These are phyloP conservation scores for Arthrobotrys entomopaga DNA, from an alignment of 2,329 filamentous ascomycete genomes.

Conservation along the genomic window DNA sequence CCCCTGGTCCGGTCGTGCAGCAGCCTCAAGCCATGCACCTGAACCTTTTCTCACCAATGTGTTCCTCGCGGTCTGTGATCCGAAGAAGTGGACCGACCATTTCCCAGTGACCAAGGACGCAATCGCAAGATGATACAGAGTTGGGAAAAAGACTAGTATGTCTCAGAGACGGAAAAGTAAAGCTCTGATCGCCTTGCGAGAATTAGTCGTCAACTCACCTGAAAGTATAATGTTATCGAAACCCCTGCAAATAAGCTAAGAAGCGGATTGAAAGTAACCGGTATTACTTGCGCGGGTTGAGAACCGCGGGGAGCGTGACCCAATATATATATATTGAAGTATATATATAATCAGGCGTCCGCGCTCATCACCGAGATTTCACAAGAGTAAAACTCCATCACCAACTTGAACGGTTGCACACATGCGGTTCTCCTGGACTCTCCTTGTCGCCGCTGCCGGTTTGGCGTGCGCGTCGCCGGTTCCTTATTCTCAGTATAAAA, in stretches of 20 bases:
- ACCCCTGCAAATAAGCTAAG: conserved; percentile 15
- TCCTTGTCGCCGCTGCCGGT: conserved; percentile 18
- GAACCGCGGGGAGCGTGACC: conserved; percentile 19
- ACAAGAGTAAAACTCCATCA: neutral
- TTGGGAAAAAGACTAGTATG: conserved; percentile 4
- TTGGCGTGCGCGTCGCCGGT: conserved; percentile 36
- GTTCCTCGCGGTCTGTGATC: conserved; percentile 12
- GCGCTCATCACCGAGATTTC: neutral
- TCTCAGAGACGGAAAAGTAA: neutral
- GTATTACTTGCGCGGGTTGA: conserved; percentile 35
- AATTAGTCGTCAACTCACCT: conserved; percentile 45
- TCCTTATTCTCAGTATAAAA: conserved; percentile 25
- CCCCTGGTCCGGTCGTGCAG: conserved; percentile 13
- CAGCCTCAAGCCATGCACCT: conserved; percentile 18
- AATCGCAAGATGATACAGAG: conserved; percentile 11
- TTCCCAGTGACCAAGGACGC: conserved; percentile 41
- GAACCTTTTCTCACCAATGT: conserved; percentile 5
- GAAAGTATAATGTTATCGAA: neutral
- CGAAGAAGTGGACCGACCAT: conserved; percentile 32
- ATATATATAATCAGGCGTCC: conserved; percentile 26
- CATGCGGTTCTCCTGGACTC: conserved; percentile 32
- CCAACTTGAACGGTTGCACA: conserved; percentile 4
- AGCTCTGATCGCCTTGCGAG: conserved; percentile 27
- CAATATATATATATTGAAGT: too few relatives aligned
- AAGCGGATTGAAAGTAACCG: conserved; percentile 38